These are phyloP conservation scores for Pseudodiploospora longispora DNA, from an alignment of 2,329 filamentous ascomycete genomes.

Conservation along the genomic window DNA sequence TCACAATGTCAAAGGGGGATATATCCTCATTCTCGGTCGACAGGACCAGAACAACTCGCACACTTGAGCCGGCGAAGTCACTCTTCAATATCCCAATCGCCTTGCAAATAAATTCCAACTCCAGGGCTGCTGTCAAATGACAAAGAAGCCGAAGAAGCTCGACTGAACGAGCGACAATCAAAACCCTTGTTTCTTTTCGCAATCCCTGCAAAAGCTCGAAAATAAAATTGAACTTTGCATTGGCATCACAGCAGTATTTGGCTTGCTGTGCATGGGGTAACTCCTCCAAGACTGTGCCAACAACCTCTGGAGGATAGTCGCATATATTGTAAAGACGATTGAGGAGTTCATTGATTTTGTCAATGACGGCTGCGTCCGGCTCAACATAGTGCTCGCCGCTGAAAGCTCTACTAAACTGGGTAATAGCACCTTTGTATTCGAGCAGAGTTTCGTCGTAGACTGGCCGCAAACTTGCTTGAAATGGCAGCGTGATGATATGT, in stretches of 20 bases:
- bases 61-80: slow-evolving; percentile 23
- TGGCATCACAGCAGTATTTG: slow-evolving; percentile 48
- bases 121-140: slow-evolving; percentile 35
- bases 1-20: slow-evolving; percentile 39
- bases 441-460: slow-evolving; percentile 44
- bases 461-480: slow-evolving; percentile 43
- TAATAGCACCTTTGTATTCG: slow-evolving; percentile 34
- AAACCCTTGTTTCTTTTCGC: slow-evolving; percentile 36
- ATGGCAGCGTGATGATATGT: slow-evolving; percentile 48
- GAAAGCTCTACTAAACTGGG: slow-evolving; percentile 37
- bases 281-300: slow-evolving; percentile 32
- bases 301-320: slow-evolving; percentile 46
- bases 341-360: slow-evolving; percentile 44
- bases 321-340: slow-evolving; percentile 44
- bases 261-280: slow-evolving; percentile 34
- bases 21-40: slow-evolving; percentile 30
- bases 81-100: slow-evolving; percentile 19
- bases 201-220: slow-evolving; percentile 44
- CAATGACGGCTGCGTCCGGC: slow-evolving; percentile 31
- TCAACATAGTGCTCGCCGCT: slow-evolving; percentile 27
- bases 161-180: slow-evolving; percentile 45
- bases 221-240: slow-evolving; percentile 53
- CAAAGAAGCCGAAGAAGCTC: slow-evolving; percentile 44
- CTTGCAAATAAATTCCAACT: slow-evolving; percentile 26
- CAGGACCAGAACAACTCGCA: slow-evolving; percentile 35